These are phyloP conservation scores for Nymphaea colorata DNA, from an alignment of 164 flowering plant species.

Conservation along the genomic window DNA sequence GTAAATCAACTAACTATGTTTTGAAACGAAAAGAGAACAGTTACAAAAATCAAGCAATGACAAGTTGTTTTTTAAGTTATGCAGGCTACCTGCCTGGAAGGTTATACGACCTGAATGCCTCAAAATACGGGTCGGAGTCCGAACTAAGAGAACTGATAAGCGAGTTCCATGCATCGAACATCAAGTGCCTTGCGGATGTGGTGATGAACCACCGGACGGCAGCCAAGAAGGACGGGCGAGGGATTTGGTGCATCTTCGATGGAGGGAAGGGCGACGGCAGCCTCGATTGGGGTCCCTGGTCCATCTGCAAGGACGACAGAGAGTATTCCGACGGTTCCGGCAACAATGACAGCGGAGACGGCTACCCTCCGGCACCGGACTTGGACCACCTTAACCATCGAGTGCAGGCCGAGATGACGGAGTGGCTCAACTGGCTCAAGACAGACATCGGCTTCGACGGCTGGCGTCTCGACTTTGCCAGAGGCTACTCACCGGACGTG, in stretches of 20 bases:
- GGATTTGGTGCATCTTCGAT: neutral
- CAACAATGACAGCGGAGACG: slow-evolving; percentile 46
- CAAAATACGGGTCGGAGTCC: neutral
- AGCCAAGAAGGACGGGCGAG: neutral
- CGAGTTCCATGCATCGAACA: neutral
- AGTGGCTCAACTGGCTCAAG: slow-evolving; percentile 84
- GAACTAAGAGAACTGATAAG: neutral
- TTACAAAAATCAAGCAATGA: too few relatives aligned
- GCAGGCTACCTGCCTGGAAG: neutral
- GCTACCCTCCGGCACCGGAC: slow-evolving; percentile 43
- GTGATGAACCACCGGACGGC: neutral
- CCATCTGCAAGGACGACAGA: slow-evolving; percentile 45
- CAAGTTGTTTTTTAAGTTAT: too few relatives aligned
- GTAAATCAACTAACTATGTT: too few relatives aligned
- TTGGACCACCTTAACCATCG: slow-evolving; percentile 57
- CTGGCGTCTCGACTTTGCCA: slow-evolving; percentile 62
- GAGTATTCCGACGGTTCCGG: slow-evolving; percentile 51
- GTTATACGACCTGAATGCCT: neutral
- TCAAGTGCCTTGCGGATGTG: neutral
- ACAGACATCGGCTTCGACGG: slow-evolving; percentile 60
- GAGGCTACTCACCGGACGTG: slow-evolving; percentile 42
- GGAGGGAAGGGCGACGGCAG: neutral
- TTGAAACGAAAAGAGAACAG: too few relatives aligned
- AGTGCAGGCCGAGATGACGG: slow-evolving; percentile 55
- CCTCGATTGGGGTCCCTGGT: slow-evolving; percentile 44